Base-by-base conservation (phyloP, 805 yeast species). In the Metschnikowia corniflorae region DNA sequence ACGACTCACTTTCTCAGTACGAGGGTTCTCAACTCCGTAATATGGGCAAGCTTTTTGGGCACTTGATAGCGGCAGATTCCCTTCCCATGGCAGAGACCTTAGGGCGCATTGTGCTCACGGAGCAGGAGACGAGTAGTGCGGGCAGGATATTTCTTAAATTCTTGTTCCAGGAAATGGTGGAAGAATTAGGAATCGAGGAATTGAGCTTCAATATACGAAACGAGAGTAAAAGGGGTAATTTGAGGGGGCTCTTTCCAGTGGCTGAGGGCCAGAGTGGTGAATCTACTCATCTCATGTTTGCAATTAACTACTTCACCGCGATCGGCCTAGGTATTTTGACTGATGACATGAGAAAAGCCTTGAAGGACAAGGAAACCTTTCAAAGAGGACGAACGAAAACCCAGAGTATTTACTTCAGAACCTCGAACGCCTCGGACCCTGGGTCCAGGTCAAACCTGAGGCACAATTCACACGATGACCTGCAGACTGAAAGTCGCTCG, bases 261-360 rank as follows among this genome's bases (percentile, higher is more conserved):
- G 47, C 54, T 15, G 60, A 59, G 12, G 59, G 56, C 19, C 29
- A 47, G 6, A 41, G 47, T 47, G 27, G 59, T 2, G 70, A 69
- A 37, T 66, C 70, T 5, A 80, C 77, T 7, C 63, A 75, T 46
- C 62, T 82, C 10, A 68, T 91, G 41, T 91, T 89, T 55, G 73
- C 94, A 2, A 87, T 88, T 54, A 91, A 91, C 54, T 91, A 73
- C 56, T 91, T 91, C 59, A 91, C 97, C 0, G 96, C 97, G 1
- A 87, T 91, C 43, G 94, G 94, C 0, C 57, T 91, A 32, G 97
- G 97, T 29, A 71, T 73, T 2, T 56, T 91, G 39, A 89, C 97
- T 0, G 95, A 86, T 25, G 74, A 65, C 1, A 83, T 89, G 94
- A 75, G 97, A 61, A 71, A 65, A 4, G 66, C 61, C 12, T 57